phyloP scores from a whole-genome alignment of 495 filamentous ascomycete genomes.

The Schizothecium vesticola region DNA sequence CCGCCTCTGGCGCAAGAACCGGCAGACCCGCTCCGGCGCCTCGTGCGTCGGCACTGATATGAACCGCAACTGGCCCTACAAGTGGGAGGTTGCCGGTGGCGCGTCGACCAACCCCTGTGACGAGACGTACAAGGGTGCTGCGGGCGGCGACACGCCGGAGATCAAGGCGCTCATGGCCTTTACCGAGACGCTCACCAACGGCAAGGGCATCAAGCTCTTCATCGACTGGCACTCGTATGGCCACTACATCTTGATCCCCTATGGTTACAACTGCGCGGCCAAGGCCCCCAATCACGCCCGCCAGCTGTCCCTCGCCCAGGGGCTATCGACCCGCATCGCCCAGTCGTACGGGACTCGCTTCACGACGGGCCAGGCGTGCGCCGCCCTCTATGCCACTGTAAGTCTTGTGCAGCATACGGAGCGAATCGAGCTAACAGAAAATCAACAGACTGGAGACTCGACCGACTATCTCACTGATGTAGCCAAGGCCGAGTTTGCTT shows the following conservation, averaged over 20 bases:
- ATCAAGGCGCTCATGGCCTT: conserved; percentile 39
- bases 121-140: conserved; percentile 49
- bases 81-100: conserved; percentile 46
- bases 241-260: conserved; percentile 38
- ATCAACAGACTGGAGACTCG: conserved; percentile 39
- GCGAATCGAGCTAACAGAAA: background rate
- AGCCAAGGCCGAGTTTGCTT: conserved; percentile 46
- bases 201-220: conserved; percentile 51
- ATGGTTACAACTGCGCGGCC: conserved; percentile 36
- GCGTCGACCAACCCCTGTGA: conserved; percentile 50
- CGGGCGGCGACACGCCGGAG: conserved; percentile 47
- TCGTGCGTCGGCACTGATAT: conserved; percentile 54
- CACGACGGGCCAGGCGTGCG: conserved; percentile 51
- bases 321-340: conserved; percentile 39
- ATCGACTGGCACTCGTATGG: conserved; percentile 59
- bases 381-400: conserved; percentile 51
- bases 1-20: conserved; percentile 62
- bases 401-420: background rate
- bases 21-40: conserved; percentile 38
- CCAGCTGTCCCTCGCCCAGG: conserved; percentile 38
- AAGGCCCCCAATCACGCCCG: conserved; percentile 42
- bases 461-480: conserved; percentile 53
- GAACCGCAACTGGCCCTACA: conserved; percentile 59
- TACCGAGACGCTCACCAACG: conserved; percentile 32
- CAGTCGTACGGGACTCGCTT: conserved; percentile 44